Conservation (phyloP, 2,329 filamentous ascomycete species). For the Davidsoniella neocaledoniae region DNA sequence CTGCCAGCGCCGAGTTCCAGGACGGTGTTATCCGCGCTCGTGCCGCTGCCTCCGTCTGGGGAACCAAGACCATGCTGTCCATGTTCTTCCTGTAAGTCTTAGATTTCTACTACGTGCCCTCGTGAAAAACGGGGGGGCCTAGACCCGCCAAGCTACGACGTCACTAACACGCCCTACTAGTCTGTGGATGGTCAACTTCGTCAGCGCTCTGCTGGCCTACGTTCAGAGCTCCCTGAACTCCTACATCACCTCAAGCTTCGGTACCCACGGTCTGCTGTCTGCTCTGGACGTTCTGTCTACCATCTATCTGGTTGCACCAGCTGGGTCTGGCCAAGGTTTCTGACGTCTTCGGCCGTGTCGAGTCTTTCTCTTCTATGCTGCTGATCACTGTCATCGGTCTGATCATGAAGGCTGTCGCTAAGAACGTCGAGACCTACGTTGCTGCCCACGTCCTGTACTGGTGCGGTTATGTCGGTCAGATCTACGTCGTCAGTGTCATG, state of each 20-base stretch:
- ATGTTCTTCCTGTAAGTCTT: conserved; percentile 24
- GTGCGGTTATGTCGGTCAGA: conserved; percentile 32
- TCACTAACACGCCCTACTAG: conserved; percentile 15
- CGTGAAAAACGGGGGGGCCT: not conserved
- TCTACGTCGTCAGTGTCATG: conserved; percentile 26
- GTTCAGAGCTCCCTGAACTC: conserved; percentile 35
- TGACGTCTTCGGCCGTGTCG: conserved; percentile 31
- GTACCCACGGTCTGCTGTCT: conserved; percentile 47
- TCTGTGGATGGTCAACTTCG: conserved; percentile 24
- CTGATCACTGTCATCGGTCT: conserved; percentile 33
- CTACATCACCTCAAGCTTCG: conserved; percentile 50
- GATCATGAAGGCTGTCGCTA: conserved; percentile 45
- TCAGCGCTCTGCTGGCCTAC: conserved; percentile 21
- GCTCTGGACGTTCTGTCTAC: conserved; percentile 45
- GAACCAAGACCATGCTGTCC: conserved; percentile 21
- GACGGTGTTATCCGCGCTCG: conserved; percentile 24
- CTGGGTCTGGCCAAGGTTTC: conserved; percentile 31
- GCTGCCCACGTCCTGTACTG: conserved; percentile 48
- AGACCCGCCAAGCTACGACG: not conserved
- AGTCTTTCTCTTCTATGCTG: conserved; percentile 28
- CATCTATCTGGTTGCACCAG: conserved; percentile 24
- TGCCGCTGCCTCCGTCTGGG: conserved; percentile 25
- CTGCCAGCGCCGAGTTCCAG: conserved; percentile 18
- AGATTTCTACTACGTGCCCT: not conserved
- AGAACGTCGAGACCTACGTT: conserved; percentile 39